These are phyloP conservation scores for Fusarium luffae DNA, from an alignment of 2,329 filamentous ascomycete species.

Conservation along the genomic window DNA sequence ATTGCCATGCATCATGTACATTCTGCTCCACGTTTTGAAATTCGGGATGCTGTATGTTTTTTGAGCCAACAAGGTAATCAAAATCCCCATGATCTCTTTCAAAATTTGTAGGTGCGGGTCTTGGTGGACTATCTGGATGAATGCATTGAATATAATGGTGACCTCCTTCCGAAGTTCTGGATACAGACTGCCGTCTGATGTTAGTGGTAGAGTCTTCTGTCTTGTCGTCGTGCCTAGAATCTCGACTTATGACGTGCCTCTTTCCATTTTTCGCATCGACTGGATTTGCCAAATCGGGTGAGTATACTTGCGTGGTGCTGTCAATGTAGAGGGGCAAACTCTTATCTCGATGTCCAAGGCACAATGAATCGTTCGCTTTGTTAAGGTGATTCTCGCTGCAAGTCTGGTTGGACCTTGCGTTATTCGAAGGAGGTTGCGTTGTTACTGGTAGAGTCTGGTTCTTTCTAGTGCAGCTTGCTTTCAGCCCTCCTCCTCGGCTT, in stretches of 20 bases:
- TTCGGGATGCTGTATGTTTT: background rate
- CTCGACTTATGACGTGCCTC: background rate
- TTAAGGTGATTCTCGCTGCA: background rate
- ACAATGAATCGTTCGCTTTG: background rate
- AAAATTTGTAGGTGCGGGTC: background rate
- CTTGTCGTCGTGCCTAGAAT: background rate
- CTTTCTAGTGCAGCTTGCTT: slow-evolving; percentile 21
- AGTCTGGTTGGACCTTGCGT: background rate
- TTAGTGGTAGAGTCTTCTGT: background rate
- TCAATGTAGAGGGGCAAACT: background rate
- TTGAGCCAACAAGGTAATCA: background rate
- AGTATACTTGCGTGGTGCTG: background rate
- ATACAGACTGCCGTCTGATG: background rate
- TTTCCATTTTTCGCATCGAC: background rate
- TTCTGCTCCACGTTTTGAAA: background rate
- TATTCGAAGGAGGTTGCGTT: background rate
- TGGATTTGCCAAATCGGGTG: background rate
- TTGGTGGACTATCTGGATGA: background rate
- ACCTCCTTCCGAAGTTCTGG: slow-evolving; percentile 4
- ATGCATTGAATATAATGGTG: slow-evolving; percentile 4
- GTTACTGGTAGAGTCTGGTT: background rate
- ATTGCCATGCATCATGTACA: background rate
- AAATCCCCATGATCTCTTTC: background rate
- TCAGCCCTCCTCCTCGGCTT: slow-evolving; percentile 39
- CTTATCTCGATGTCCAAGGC: background rate